Base-by-base conservation (phyloP, 495 filamentous ascomycete species). In the Sabuloglossum arenarium region DNA sequence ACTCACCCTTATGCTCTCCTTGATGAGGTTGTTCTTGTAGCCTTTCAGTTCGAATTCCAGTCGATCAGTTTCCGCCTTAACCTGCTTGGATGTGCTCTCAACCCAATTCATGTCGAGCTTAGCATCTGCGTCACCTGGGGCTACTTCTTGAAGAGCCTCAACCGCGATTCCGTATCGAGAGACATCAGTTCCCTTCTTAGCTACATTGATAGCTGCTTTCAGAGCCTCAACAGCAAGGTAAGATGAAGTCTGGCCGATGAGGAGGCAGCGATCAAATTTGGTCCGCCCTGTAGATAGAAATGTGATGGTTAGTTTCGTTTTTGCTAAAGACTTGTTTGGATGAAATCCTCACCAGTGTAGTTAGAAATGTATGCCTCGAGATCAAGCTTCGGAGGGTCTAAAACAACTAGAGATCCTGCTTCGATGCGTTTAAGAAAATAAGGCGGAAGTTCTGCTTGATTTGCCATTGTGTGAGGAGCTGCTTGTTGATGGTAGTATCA, bases 1-100 rank as follows among this genome's bases (percentile, higher is more conserved):
- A 39, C 80, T 56, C 74, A 93, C 88, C 63, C 93, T 71, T 59
- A 97, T 95, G 68, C 89, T 96, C 68, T 98, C 91, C 66, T 96
- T 96, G 60, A 98, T 87, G 34, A 97, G 67, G 60, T 97, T 98
- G 62, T 97, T 94, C 68, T 95, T 98, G 69, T 97, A 97, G 6
- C 83, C 85, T 65, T 86, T 86, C 29, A 98, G 69, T 63, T 97
- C 88, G 6, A 75, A 70, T 59, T 94, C 85, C 57, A 96, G 70
- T 49, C 83, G 78, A 39, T 84, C 76, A 1, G 78, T 80, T 62
- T 88, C 81, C 1, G 68, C 67, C 56, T 78, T 76, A 58, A 87
- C 81, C n/a, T 73, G 65, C 34, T 75, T 77, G 24, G 75, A 75
- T 51, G 72, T 80, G 43, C 68, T 68, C 0, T 80, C 75, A 5